Percentiles rank a stretch among this genome's conserved stretches.
These are phyloP conservation scores for Cyamopsis tetragonoloba DNA, from an alignment of 306 rosid species.

Conservation along the genomic window DNA sequence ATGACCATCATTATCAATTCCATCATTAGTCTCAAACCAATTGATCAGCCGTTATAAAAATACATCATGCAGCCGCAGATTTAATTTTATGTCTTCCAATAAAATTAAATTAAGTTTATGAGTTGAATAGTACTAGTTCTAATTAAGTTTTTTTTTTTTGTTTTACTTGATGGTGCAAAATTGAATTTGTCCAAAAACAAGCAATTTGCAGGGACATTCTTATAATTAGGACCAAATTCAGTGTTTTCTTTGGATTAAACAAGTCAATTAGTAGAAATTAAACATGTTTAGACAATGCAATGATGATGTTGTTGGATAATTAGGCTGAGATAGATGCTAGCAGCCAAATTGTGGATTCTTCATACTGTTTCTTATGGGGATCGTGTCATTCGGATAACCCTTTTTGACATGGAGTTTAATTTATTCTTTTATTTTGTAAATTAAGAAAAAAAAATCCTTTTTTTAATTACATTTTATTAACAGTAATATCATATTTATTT, in stretches of 20 bases:
- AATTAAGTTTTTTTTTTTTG: background rate
- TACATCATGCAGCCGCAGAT: constrained; percentile 19
- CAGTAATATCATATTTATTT: too few relatives aligned
- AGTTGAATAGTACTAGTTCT: background rate
- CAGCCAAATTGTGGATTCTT: constrained; percentile 8
- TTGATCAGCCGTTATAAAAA: background rate
- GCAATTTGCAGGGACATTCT: constrained; percentile 14
- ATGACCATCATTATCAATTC: constrained; percentile 19
- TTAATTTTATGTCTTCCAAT: background rate
- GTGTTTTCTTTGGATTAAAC: constrained; percentile 19
- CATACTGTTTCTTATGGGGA: background rate
- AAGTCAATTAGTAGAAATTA: constrained; percentile 21
- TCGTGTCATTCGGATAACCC: background rate
- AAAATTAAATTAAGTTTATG: background rate
- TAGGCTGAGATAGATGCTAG: background rate
- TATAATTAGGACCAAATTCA: constrained; percentile 26
- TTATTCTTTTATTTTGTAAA: too few relatives aligned
- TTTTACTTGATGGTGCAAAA: background rate
- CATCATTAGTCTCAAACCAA: constrained; percentile 25
- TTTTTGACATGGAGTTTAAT: too few relatives aligned
- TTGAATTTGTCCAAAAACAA: constrained; percentile 27
- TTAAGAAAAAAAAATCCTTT: too few relatives aligned
- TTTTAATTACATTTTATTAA: too few relatives aligned
- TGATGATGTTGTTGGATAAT: constrained; percentile 17
- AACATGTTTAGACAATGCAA: constrained; percentile 17